phyloP scores from a whole-genome alignment of 345 rosid genomes.

The Camelina neglecta region DNA sequence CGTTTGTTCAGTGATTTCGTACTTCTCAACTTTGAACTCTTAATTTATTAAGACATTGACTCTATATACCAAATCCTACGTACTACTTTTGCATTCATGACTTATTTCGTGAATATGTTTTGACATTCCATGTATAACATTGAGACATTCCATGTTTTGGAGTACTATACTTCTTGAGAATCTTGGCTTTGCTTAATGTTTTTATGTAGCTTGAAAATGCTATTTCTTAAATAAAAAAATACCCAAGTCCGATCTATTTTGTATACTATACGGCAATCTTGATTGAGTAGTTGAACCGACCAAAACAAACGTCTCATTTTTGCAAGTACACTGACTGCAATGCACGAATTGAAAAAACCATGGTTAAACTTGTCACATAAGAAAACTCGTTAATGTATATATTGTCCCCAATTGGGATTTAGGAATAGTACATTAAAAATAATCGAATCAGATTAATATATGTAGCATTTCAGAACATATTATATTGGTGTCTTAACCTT shows the following conservation, averaged over 20 bases:
- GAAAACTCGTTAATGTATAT: neutral
- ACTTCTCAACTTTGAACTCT: constrained; percentile 30
- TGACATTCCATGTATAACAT: constrained; percentile 9
- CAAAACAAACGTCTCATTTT: neutral
- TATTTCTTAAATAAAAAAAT: no score
- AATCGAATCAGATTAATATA: no score
- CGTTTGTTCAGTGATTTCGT: constrained; percentile 35
- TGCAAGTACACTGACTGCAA: neutral
- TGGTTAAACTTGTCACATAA: neutral
- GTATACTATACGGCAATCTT: neutral
- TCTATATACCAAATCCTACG: constrained; percentile 29
- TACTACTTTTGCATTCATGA: constrained; percentile 28
- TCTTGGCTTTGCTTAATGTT: neutral
- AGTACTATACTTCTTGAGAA: neutral
- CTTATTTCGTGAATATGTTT: constrained; percentile 13
- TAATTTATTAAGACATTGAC: constrained; percentile 33
- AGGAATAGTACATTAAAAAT: no score
- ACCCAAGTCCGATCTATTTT: no score
- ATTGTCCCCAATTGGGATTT: neutral
- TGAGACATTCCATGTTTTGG: no score
- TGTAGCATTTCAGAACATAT: no score
- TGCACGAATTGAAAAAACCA: neutral
- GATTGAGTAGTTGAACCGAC: neutral
- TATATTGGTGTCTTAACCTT: no score
- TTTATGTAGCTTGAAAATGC: neutral